phyloP scores from a whole-genome alignment of 371 early-diverging fungal species.

The Apophysomyces variabilis region DNA sequence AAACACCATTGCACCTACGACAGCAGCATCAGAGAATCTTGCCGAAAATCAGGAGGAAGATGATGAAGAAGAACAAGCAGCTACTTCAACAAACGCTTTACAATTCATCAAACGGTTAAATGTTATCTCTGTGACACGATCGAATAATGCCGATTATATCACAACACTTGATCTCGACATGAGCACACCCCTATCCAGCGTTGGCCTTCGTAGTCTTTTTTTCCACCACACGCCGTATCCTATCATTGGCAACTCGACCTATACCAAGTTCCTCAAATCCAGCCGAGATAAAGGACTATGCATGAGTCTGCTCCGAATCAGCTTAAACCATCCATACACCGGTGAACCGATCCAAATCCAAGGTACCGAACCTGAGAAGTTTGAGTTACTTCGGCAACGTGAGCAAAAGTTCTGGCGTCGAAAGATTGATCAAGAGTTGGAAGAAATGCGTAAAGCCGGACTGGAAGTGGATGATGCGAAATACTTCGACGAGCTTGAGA shows the following conservation, averaged over 20 bases:
- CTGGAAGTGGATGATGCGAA: conserved; percentile 17
- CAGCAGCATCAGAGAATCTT: not conserved
- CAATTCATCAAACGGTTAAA: conserved; percentile 13
- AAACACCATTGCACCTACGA: not conserved
- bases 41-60: conserved; percentile 18
- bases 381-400: conserved; percentile 55
- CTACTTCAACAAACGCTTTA: conserved; percentile 13
- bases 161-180: conserved; percentile 46
- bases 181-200: conserved; percentile 38
- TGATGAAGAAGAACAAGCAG: conserved; percentile 26
- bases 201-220: conserved; percentile 43
- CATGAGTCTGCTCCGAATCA: conserved; percentile 49
- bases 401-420: conserved; percentile 63
- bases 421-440: conserved; percentile 49
- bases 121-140: conserved; percentile 44
- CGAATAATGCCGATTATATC: conserved; percentile 53
- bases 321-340: conserved; percentile 49
- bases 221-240: conserved; percentile 54
- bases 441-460: conserved; percentile 52
- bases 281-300: conserved; percentile 71
- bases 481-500: conserved; percentile 14
- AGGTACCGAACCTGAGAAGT: conserved; percentile 51
- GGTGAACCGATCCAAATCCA: conserved; percentile 20
- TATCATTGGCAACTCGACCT: conserved; percentile 66
- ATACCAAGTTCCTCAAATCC: conserved; percentile 57